Evolutionary conservation across 305 asterid genomes (phyloP).

Genomic region (Lippia alba): DNA sequence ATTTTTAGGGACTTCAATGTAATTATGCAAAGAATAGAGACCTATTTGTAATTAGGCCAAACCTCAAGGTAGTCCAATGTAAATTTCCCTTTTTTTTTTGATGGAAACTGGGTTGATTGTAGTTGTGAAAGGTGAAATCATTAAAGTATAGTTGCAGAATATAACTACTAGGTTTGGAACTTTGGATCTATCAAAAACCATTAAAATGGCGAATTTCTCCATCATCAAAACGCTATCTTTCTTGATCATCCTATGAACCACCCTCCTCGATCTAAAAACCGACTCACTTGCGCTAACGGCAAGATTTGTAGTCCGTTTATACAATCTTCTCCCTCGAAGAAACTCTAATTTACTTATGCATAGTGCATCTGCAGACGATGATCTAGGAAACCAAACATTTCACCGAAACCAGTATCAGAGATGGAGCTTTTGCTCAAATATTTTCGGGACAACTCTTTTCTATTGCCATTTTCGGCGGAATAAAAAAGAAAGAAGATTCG

Average conservation of each 20-base stretch:
- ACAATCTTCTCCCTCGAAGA: background rate
- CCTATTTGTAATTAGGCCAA: too few relatives aligned
- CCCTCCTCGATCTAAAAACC: background rate
- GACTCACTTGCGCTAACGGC: background rate
- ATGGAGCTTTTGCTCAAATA: background rate
- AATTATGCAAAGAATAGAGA: too few relatives aligned
- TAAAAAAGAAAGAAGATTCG: background rate
- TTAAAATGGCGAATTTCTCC: background rate
- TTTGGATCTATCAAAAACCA: too few relatives aligned
- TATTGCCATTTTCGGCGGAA: background rate
- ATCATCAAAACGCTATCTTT: background rate
- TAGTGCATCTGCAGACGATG: background rate
- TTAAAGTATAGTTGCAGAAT: too few relatives aligned
- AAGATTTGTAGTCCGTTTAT: background rate
- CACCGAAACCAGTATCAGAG: background rate
- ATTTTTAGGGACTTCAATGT: too few relatives aligned
- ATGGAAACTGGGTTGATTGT: too few relatives aligned
- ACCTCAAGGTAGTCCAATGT: too few relatives aligned
- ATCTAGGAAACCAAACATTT: background rate
- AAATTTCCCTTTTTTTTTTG: too few relatives aligned
- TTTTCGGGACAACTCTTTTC: background rate
- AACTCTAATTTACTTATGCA: background rate
- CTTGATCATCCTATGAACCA: background rate
- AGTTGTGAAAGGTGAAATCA: too few relatives aligned
- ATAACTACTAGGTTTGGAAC: too few relatives aligned